Base-by-base conservation (phyloP, 495 filamentous ascomycete genomes). In the Podospora australis region DNA sequence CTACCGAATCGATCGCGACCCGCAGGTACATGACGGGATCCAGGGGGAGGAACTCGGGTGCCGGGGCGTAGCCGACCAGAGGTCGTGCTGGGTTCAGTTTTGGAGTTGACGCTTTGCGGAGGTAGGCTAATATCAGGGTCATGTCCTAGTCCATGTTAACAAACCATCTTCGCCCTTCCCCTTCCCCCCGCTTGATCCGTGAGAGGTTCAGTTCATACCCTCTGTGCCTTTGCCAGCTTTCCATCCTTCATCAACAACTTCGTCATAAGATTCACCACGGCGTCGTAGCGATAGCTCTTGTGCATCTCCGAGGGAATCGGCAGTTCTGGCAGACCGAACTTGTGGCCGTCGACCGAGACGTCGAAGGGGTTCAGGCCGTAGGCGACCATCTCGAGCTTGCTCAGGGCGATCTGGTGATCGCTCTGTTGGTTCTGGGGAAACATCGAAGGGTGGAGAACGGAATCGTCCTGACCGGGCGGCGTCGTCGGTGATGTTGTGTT, bases 1-100 rank as follows among this genome's bases (percentile, higher is more conserved):
- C 88, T n/a, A 97, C 84, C 9, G 88, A 95, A 74, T 98, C 92
- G 61, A 98, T 83, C n/a, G 91, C 88, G 29, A 91, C 69, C 0
- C 82, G 86, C 30, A 96, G 79, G 68, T 90, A 90, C 36, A 79
- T 71, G 24, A 90, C 70, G 8, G 90, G 83, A 69, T 94, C 79
- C 16, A 87, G 73, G 6, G 87, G 85, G 24, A 95, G 78, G 42
- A 90, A 83, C 7, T 75, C 64, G 19, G 85, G 72, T 0, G 88
- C 81, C 2, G 89, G 88, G 11, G 80, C 68, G 51, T 81, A 81
- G 0, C 85, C 81, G 44, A 95, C 66, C 14, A 97, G 78, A 17
- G 84, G 86, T 11, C 78, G 78, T 19, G 69, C 56, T 20, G 86
- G 75, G 67, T 82, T 83, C 53, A 81, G 60, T 39, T 74, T 77